Conservation (phyloP, 176 grass and related monocot genomes). For the sorghum (Sorghum bicolor) region DNA sequence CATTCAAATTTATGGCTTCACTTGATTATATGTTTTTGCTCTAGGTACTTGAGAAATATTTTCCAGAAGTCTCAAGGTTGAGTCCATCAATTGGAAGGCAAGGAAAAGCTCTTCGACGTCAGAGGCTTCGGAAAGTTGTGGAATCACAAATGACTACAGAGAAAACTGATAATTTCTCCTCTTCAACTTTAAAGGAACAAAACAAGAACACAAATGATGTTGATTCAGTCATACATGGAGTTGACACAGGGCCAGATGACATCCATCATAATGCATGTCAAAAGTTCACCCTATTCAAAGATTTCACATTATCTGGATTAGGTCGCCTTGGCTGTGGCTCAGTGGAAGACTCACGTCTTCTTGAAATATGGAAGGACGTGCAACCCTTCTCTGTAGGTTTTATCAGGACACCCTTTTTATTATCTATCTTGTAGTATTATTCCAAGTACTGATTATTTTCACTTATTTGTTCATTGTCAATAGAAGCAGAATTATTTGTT, state of each 20-base stretch:
- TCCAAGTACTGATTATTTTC: constrained; percentile 19
- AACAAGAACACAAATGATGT: constrained; percentile 1
- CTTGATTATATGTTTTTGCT: not conserved
- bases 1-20: constrained; percentile 3
- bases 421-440: not conserved
- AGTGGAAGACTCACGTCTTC: constrained; percentile 54
- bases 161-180: constrained; percentile 16
- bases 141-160: constrained; percentile 40
- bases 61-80: constrained; percentile 57
- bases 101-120: constrained; percentile 83
- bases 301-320: constrained; percentile 63
- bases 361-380: constrained; percentile 65
- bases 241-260: constrained; percentile 22
- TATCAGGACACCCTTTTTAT: constrained; percentile 7
- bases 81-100: constrained; percentile 90
- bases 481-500: not conserved
- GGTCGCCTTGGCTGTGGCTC: constrained; percentile 56
- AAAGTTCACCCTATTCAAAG: constrained; percentile 74
- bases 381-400: constrained; percentile 55
- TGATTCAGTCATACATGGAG: constrained; percentile 18
- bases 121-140: constrained; percentile 55
- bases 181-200: constrained; percentile 33
- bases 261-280: constrained; percentile 18
- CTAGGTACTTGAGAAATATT: constrained; percentile 79
- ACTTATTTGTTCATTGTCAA: not conserved